Evolutionary conservation across 352 stramenopile genomes (phyloP).

Genomic region (Phytophthora citricola): DNA sequence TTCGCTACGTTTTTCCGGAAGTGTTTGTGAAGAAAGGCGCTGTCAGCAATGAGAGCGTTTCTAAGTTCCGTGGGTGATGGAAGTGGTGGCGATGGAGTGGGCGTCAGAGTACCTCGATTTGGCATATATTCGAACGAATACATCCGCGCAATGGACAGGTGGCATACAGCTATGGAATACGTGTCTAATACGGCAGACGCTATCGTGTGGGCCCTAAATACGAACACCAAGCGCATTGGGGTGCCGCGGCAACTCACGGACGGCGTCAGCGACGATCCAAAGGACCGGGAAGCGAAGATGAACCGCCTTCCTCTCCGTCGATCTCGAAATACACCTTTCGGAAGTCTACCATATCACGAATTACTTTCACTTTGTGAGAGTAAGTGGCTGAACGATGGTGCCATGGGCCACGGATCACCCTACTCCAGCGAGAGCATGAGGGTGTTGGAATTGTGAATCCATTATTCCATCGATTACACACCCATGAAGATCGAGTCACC

Average conservation of each 20-base stretch:
- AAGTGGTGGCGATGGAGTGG: neutral
- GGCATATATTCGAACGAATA: neutral
- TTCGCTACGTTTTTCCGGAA: constrained; percentile 8
- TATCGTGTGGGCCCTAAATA: constrained; percentile 1
- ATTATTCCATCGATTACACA: neutral
- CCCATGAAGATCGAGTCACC: neutral
- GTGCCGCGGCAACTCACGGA: neutral
- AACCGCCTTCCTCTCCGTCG: neutral
- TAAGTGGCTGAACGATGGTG: neutral
- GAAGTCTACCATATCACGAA: neutral
- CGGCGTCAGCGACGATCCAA: neutral
- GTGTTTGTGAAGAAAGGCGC: constrained; percentile 11
- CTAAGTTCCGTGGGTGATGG: neutral
- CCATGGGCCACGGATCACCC: neutral
- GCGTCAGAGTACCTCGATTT: neutral
- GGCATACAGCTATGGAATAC: neutral
- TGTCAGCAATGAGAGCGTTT: neutral
- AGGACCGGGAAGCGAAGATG: neutral
- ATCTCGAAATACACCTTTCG: neutral
- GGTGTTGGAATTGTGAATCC: neutral
- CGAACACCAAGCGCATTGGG: neutral
- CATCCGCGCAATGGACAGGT: too few relatives aligned
- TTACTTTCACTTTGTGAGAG: neutral
- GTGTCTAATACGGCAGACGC: neutral
- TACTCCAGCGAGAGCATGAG: neutral